Evolutionary conservation across 2,329 filamentous ascomycete genomes (phyloP).

Genomic region (Microdochium nivale): DNA sequence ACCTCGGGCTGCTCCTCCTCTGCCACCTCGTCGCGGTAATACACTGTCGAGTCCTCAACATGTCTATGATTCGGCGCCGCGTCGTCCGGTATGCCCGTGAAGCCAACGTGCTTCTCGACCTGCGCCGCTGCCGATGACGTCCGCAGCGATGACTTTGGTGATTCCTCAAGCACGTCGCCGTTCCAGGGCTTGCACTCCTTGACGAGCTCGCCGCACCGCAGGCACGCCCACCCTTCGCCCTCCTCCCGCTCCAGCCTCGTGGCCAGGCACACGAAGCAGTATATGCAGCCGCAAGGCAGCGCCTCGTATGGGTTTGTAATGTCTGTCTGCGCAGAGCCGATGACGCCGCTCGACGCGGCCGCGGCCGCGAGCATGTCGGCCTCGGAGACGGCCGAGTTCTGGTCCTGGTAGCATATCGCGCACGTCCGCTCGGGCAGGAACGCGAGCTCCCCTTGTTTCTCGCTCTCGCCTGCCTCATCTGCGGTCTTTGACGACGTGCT

Average conservation of each 20-base stretch:
- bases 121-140: conserved; percentile 13
- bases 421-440: conserved; percentile 92
- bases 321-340: conserved; percentile 84
- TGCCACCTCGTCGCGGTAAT: conserved; percentile 7
- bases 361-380: conserved; percentile 66
- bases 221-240: conserved; percentile 86
- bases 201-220: conserved; percentile 77
- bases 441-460: conserved; percentile 62
- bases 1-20: conserved; percentile 3
- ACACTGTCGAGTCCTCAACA: conserved; percentile 12
- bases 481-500: conserved; percentile 28
- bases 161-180: conserved; percentile 71
- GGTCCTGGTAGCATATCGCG: conserved; percentile 92
- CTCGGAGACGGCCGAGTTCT: conserved; percentile 70
- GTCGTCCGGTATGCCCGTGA: conserved; percentile 42
- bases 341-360: conserved; percentile 59
- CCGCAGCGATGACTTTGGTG: conserved; percentile 25
- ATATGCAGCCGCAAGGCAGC: conserved; percentile 81
- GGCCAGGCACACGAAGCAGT: conserved; percentile 94
- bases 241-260: conserved; percentile 85
- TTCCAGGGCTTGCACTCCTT: conserved; percentile 86
- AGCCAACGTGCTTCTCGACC: conserved; percentile 48
- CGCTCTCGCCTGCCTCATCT: conserved; percentile 38
- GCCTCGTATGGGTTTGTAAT: conserved; percentile 95
- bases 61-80: conserved; percentile 8